Evolutionary conservation across 2,329 filamentous ascomycete species (phyloP), one percentile per base, ranked within the genome.

Genomic region (Trichoderma lentiforme): DNA sequence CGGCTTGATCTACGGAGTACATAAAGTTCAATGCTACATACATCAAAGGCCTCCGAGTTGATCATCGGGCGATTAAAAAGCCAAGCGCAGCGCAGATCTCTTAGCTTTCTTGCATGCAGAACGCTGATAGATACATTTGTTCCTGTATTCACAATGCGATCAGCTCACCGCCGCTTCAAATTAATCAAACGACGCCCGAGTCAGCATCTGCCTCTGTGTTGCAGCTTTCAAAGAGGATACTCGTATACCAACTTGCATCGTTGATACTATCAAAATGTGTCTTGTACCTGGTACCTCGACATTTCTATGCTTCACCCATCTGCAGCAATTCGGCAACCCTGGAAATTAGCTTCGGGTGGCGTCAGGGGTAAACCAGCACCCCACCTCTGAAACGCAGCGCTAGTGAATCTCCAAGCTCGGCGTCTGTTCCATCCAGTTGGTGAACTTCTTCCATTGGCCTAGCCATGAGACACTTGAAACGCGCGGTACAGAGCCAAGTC

Each of bases 271-370:
- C 26, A 47, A 7, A 39, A n/a, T 32, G 43, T 32, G 21, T 9
- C 43, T n/a, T 14, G 65, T 30, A 30, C 3, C 26, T 6, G n/a
- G 56, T 60, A 58, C 36, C 12, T 43, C n/a, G 26, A 30, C 36
- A 12, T 14, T 9, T 53, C 11, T 1, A 53, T 2, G 28, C 36
- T 5, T 43, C 11, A 4, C n/a, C 7, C 65, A 34, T 26, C 64
- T 57, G 24, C 64, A 69, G 39, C 39, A 56, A 21, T n/a, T 36
- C 57, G 67, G 60, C 47, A 64, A 24, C 58, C 32, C 47, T 71
- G 68, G 68, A 71, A 64, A 71, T 71, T 64, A 58, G 68, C 58
- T 56, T 63, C 60, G 60, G 68, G 68, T 64, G 68, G 68, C 68
- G 68, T 64, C 68, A 71, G 68, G 68, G 61, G 68, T 11, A 34